A percentile compares a stretch with the other conserved stretches of the same genome.
These are phyloP conservation scores for Linnemannia zychae DNA, from an alignment of 192 early-diverging fungal species.

Conservation along the genomic window DNA sequence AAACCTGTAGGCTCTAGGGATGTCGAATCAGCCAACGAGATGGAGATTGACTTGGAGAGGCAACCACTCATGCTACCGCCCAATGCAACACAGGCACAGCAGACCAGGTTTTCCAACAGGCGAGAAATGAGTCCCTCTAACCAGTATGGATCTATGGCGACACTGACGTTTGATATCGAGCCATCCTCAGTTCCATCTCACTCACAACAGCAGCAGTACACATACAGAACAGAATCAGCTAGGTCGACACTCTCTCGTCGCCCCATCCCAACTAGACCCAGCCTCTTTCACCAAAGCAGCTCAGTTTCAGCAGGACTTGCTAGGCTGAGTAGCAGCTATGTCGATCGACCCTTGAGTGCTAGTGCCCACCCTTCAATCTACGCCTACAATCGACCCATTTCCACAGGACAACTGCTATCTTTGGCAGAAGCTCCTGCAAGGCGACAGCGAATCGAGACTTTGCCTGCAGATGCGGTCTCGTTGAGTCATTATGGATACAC, in stretches of 20 bases:
- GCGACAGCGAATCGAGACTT: not conserved
- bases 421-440: not conserved
- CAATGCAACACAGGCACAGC: slow-evolving; percentile 15
- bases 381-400: slow-evolving; percentile 13
- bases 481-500: slow-evolving; percentile 27
- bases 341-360: not conserved
- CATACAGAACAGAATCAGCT: not conserved
- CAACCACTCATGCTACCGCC: slow-evolving; percentile 29
- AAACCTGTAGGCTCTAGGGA: not conserved
- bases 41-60: slow-evolving; percentile 15
- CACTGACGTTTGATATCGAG: slow-evolving; percentile 15
- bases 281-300: slow-evolving; percentile 5
- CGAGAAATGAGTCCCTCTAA: not conserved
- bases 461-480: slow-evolving; percentile 25
- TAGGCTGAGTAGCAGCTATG: not conserved
- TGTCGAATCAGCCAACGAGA: not conserved
- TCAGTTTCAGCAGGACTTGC: not conserved
- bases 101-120: slow-evolving; percentile 8
- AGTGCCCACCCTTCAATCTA: not conserved
- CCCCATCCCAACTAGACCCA: not conserved
- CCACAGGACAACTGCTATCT: slow-evolving; percentile 11
- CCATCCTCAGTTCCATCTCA: not conserved
- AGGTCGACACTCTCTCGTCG: slow-evolving; percentile 35
- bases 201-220: not conserved
- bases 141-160: slow-evolving; percentile 42